Conservation (phyloP, 306 rosid species). For the Gastrolobium bilobum region DNA sequence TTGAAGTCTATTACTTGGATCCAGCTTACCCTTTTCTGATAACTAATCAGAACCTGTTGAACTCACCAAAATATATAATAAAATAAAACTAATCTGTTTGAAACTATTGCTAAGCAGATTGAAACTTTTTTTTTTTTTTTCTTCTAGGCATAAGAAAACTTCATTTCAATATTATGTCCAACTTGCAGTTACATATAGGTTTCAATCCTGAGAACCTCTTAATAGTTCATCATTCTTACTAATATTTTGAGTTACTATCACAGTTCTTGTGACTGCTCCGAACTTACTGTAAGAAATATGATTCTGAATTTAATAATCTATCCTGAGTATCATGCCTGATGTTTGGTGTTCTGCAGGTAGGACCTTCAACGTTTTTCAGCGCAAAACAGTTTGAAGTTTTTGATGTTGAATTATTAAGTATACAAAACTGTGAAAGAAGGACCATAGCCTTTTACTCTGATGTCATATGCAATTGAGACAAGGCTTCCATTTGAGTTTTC, state of each 20-base stretch:
- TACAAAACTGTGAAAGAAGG: conserved; percentile 87
- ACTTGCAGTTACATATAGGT: not conserved
- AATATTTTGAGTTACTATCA: not conserved
- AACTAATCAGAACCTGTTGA: not conserved
- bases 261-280: not conserved
- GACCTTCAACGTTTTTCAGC: conserved; percentile 98
- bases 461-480: conserved; percentile 69
- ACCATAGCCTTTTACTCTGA: conserved; percentile 92
- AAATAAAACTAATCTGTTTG: not conserved
- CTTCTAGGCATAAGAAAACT: not conserved
- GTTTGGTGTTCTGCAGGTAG: conserved; percentile 73
- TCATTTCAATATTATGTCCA: conserved; percentile 3
- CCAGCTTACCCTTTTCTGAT: not conserved
- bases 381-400: conserved; percentile 96
- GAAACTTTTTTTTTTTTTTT: not conserved
- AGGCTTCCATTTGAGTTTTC: conserved; percentile 32
- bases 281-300: not conserved
- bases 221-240: conserved; percentile 24
- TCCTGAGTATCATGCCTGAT: not conserved
- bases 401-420: conserved; percentile 82
- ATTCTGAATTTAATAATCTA: not conserved
- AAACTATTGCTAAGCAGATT: not conserved
- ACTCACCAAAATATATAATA: conserved; percentile 3
- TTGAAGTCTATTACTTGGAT: not conserved
- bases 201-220: not conserved